Conservation (phyloP, 1,284 basidiomycete genomes). For the Tremellales sp. region DNA sequence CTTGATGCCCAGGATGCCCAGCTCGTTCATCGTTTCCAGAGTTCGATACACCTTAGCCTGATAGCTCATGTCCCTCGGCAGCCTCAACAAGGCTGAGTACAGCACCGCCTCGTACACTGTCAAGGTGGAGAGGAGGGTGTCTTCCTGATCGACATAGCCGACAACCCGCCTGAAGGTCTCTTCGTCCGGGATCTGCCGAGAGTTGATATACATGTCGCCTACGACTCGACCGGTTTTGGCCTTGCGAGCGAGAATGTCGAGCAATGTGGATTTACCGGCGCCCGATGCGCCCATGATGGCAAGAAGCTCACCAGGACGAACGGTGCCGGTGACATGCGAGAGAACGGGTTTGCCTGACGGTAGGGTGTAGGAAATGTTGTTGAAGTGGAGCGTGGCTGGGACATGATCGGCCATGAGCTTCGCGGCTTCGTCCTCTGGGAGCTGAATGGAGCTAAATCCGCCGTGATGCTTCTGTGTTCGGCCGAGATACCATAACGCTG, state of each 20-base stretch:
- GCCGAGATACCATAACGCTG: constrained; percentile 85
- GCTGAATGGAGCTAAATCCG: constrained; percentile 70
- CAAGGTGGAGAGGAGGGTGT: constrained; percentile 91
- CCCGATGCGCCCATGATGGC: constrained; percentile 96
- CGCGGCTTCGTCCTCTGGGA: constrained; percentile 74
- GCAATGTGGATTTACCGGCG: constrained; percentile 91
- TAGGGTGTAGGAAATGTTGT: constrained; percentile 73
- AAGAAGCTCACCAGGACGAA: constrained; percentile 81
- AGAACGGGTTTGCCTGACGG: constrained; percentile 64
- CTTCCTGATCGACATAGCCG: constrained; percentile 97
- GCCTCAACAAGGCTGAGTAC: constrained; percentile 81
- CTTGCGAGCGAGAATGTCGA: constrained; percentile 91
- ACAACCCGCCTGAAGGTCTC: constrained; percentile 76
- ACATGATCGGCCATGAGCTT: constrained; percentile 90
- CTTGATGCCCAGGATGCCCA: constrained; percentile 88
- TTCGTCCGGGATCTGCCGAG: constrained; percentile 64
- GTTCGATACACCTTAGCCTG: constrained; percentile 92
- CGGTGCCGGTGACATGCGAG: constrained; percentile 72
- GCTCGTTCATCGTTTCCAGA: constrained; percentile 90
- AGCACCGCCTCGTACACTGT: constrained; percentile 97
- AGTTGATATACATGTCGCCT: constrained; percentile 81
- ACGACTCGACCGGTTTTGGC: constrained; percentile 72
- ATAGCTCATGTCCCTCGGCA: constrained; percentile 90
- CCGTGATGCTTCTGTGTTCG: constrained; percentile 58
- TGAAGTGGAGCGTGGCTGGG: constrained; percentile 85